phyloP scores from a whole-genome alignment of 345 rosid species.

The Melastoma malabathricum region DNA sequence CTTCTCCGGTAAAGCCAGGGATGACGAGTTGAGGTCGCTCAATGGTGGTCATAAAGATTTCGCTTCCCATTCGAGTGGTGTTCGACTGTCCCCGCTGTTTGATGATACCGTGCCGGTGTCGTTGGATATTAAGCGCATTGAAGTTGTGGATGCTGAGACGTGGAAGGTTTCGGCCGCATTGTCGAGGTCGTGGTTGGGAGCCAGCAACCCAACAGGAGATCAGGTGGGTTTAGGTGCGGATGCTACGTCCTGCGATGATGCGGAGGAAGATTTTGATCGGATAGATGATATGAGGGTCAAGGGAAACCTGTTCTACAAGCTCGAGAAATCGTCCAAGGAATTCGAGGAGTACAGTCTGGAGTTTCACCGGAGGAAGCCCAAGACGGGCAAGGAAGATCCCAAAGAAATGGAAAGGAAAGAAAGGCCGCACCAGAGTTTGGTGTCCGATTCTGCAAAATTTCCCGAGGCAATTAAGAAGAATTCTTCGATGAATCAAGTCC shows the following conservation, averaged over 20 bases:
- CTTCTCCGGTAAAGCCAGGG: constrained; percentile 3
- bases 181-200: constrained; percentile 33
- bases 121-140: constrained; percentile 24
- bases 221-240: neutral
- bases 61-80: constrained; percentile 7
- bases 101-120: constrained; percentile 7
- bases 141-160: constrained; percentile 60
- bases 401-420: constrained; percentile 21
- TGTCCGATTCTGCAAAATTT: constrained; percentile 8
- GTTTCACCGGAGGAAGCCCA: constrained; percentile 50
- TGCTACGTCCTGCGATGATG: no score
- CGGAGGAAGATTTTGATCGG: constrained; percentile 40
- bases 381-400: constrained; percentile 21
- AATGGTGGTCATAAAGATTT: constrained; percentile 2
- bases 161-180: constrained; percentile 61
- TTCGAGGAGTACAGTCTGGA: constrained; percentile 64
- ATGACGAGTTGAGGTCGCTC: neutral
- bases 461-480: constrained; percentile 9
- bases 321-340: constrained; percentile 65
- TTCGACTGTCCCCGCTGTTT: constrained; percentile 26
- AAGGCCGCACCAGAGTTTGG: constrained; percentile 5
- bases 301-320: constrained; percentile 71
- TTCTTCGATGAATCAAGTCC: constrained; percentile 7
- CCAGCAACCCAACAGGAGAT: constrained; percentile 9
- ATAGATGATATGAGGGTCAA: constrained; percentile 70